phyloP scores from a whole-genome alignment of 2,329 filamentous ascomycete genomes.

The Trichoderma pleuroti region DNA sequence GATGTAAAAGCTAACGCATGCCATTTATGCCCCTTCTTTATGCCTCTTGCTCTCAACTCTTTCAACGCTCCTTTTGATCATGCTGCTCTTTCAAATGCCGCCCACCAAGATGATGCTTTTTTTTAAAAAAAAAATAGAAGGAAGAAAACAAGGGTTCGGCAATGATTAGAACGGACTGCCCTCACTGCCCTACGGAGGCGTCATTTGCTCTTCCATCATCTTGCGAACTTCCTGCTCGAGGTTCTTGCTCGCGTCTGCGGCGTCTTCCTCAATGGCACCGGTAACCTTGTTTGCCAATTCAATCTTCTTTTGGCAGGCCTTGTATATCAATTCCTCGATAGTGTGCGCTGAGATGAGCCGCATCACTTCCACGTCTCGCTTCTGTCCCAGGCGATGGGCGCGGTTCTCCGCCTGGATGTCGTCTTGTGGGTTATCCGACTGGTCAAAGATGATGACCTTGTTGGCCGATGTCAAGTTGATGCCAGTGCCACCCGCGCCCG shows the following conservation, averaged over 20 bases:
- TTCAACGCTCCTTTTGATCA: background rate
- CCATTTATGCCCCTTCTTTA: background rate
- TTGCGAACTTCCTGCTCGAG: slow-evolving; percentile 44
- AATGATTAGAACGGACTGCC: background rate
- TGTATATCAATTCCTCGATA: slow-evolving; percentile 90
- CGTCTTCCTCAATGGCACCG: slow-evolving; percentile 36
- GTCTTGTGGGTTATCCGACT: slow-evolving; percentile 95
- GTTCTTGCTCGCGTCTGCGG: slow-evolving; percentile 32
- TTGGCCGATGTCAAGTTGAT: slow-evolving; percentile 95
- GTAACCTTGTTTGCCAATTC: slow-evolving; percentile 69
- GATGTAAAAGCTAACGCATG: background rate
- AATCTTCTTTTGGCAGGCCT: slow-evolving; percentile 87
- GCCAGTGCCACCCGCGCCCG: slow-evolving; percentile 90
- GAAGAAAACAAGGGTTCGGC: slow-evolving; percentile 16
- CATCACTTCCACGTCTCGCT: slow-evolving; percentile 83
- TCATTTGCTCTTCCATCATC: slow-evolving; percentile 41
- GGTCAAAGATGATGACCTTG: slow-evolving; percentile 96
- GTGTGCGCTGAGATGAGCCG: slow-evolving; percentile 76
- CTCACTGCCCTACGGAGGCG: slow-evolving; percentile 34
- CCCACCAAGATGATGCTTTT: background rate
- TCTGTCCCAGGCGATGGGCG: slow-evolving; percentile 91
- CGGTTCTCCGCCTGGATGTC: slow-evolving; percentile 98
- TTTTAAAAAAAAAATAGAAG: background rate
- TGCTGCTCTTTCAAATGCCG: background rate
- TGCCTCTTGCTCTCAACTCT: background rate